Evolutionary conservation across 345 rosid genomes (phyloP), one percentile per base, ranked within the genome.

Genomic region (Aethionema arabicum): DNA sequence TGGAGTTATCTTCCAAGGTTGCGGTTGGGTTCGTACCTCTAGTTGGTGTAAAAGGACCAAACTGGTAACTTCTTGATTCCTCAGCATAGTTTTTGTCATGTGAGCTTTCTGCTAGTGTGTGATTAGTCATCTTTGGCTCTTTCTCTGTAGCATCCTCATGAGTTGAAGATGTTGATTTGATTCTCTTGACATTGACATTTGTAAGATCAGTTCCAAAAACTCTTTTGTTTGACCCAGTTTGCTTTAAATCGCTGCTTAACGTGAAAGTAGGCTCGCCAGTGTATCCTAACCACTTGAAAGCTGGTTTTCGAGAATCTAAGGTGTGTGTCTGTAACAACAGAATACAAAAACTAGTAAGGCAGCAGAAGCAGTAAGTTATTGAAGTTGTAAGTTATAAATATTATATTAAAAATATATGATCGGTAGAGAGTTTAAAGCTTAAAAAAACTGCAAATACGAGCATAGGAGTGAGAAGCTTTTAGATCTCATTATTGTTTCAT

Each of bases 261-360:
- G 66, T 74, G 50, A 51, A 72, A 45, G 72, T 75, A 40, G 74
- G 66, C 52, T 77, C 83, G 44, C 80, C 83, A 45, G 58, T 74
- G 58, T 77, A 71, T 48, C 95, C 96, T 69, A 91, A 52, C 98
- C 98, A 91, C 71, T 86, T 86, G 74, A 83, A 91, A 37, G 96
- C 96, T 56, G 91, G 96, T 64, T 82, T 88, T 68, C 95, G 73
- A 51, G 80, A 78, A 60, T 91, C 92, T 51, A 83, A 31, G 31
- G 82, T 80, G 77, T 91, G 98, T 45, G 93, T 88, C 98, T 91
- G 80, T 69, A 74, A 31, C 41, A 16, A 55, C 32, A 41, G 59
- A 14, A 10, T 61, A 11, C 21, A 53, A 12, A 50, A 16, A 44
- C 0, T 60, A 31, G 13, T 30, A 8, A 50, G 59, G 7, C 65